Evolutionary conservation across 2,329 filamentous ascomycete species (phyloP).

Genomic region (Xylariaceae sp.): DNA sequence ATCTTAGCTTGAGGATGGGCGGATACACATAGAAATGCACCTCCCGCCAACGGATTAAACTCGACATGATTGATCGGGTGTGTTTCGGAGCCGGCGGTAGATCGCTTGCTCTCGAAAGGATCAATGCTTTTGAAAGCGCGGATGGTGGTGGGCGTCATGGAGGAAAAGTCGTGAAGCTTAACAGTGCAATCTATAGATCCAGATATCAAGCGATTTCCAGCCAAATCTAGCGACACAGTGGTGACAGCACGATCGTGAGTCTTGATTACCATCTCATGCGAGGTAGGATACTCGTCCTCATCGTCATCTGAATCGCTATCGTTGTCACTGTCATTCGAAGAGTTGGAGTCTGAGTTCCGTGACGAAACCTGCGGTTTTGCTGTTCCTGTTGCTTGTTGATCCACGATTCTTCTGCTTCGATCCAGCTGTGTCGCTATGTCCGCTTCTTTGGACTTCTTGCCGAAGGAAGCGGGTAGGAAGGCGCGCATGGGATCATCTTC

Average conservation of each 20-base stretch:
- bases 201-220: constrained; percentile 80
- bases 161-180: constrained; percentile 91
- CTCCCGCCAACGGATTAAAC: constrained; percentile 78
- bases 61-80: constrained; percentile 82
- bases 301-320: constrained; percentile 48
- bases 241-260: constrained; percentile 88
- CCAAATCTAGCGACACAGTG: constrained; percentile 74
- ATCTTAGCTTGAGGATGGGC: constrained; percentile 88
- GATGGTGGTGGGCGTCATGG: constrained; percentile 91
- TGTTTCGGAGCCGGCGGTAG: constrained; percentile 65
- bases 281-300: constrained; percentile 78
- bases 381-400: constrained; percentile 31
- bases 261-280: constrained; percentile 87
- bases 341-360: constrained; percentile 24
- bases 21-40: constrained; percentile 78
- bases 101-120: constrained; percentile 69
- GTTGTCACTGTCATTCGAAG: constrained; percentile 36
- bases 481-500: constrained; percentile 66
- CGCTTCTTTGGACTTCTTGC: constrained; percentile 69
- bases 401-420: constrained; percentile 60
- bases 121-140: constrained; percentile 91
- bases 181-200: constrained; percentile 86
- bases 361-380: constrained; percentile 30
- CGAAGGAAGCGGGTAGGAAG: constrained; percentile 79
- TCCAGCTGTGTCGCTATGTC: constrained; percentile 78